Evolutionary conservation across 371 early-diverging fungal genomes (phyloP), one percentile per base, ranked within the genome.

Genomic region (Chytridium lagenaria): DNA sequence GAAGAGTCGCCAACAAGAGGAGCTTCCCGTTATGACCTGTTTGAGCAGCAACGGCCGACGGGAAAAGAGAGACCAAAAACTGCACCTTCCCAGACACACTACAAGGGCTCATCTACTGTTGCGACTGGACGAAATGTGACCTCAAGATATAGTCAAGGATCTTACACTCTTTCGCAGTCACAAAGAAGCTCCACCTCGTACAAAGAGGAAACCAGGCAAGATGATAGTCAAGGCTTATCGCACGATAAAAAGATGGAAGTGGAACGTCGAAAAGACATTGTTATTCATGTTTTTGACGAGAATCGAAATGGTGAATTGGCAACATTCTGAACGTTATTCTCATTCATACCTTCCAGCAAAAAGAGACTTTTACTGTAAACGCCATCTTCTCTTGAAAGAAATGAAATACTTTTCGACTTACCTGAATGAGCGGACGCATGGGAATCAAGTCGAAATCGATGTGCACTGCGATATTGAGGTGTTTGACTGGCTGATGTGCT

Each of bases 391-490:
- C 1, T 66, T 84, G 1, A 59, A 77, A 0, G 79, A 84, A 59
- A 84, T 84, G 85, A 81, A 80, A 33, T 84, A 83, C 63, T 84
- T 84, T 72, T 57, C 76, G 16, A 30, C 70, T 1, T 83, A 77
- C 44, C 66, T 83, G 1, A 71, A 38, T 37, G 77, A 78, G 23
- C 55, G 68, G 26, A 68, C 52, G 0, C 36, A 19, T 40, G 36
- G 67, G 15, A 59, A 52, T 38, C 70, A 72, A 52, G 70, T 83
- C 40, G 83, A 83, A 22, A 84, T 84, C 31, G 85, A 84, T 55
- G 85, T 84, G 0, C 85, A 84, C 59, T 84, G 82, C 63, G 85
- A 84, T 67, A 78, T 84, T 52, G 80, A 84, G 59, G 85, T 84
- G 15, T 84, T 84, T 77, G 83, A 84, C 66, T 82, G 83, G 85